Evolutionary conservation across 83 land plant species (phyloP).

Genomic region (Picea abies): DNA sequence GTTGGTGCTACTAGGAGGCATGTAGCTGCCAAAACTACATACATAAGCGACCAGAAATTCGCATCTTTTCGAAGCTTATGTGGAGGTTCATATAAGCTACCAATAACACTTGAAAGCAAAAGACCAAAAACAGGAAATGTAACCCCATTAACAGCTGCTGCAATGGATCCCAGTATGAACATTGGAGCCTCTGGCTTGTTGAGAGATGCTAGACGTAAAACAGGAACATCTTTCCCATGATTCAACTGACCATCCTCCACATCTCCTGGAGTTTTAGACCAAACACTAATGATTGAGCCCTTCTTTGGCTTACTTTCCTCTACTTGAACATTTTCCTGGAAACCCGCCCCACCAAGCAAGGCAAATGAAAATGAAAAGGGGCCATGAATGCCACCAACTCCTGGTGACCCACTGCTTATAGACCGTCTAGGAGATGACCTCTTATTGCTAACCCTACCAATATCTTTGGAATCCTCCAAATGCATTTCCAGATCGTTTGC

Average conservation of each 20-base stretch:
- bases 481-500: background rate
- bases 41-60: constrained; percentile 59
- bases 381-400: too few relatives aligned
- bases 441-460: too few relatives aligned
- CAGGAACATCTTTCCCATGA: constrained; percentile 20
- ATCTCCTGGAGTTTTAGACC: background rate
- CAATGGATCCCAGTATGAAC: constrained; percentile 39
- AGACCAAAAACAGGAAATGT: constrained; percentile 45
- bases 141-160: constrained; percentile 39
- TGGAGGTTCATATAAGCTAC: constrained; percentile 32
- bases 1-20: constrained; percentile 24
- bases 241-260: background rate
- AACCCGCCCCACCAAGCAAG: too few relatives aligned
- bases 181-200: constrained; percentile 14
- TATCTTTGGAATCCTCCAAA: background rate
- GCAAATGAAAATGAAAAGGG: too few relatives aligned
- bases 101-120: constrained; percentile 42
- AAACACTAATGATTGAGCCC: background rate
- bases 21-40: constrained; percentile 41
- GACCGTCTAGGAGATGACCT: too few relatives aligned
- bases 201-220: constrained; percentile 38
- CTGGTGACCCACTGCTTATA: too few relatives aligned
- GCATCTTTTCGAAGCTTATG: constrained; percentile 38
- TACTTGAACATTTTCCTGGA: too few relatives aligned
- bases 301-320: background rate